Percentiles rank a stretch among this genome's conserved stretches.
Conservation (phyloP, 148 eudicot genomes). For the Vaccinium corymbosum region DNA sequence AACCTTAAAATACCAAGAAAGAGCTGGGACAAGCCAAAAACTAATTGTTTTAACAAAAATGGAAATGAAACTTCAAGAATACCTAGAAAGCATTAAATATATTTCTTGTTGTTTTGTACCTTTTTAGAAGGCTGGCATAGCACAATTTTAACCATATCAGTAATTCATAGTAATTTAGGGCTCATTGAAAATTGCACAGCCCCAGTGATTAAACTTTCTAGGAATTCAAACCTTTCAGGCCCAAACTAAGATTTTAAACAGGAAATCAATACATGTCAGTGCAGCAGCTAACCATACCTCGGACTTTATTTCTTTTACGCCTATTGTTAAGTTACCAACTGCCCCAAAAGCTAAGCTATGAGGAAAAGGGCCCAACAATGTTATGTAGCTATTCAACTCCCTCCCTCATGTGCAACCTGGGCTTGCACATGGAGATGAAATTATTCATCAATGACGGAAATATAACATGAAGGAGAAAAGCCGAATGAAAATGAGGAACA, state of each 20-base stretch:
- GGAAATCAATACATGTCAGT: not conserved
- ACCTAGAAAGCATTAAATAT: not conserved
- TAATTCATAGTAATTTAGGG: not conserved
- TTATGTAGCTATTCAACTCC: not conserved
- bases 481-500: not conserved
- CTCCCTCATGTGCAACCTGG: not conserved
- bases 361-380: not conserved
- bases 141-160: not conserved
- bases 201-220: not conserved
- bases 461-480: not conserved
- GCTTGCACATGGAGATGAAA: not conserved
- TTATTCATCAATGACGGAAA: not conserved
- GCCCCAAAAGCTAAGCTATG: not conserved
- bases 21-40: not conserved
- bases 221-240: not conserved
- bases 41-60: not conserved
- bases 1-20: not conserved
- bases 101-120: not conserved
- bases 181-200: not conserved
- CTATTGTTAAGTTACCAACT: not conserved
- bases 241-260: not conserved
- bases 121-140: not conserved
- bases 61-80: not conserved
- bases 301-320: not conserved
- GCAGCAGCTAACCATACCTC: not conserved